These are phyloP conservation scores for Abrus precatorius DNA, from an alignment of 306 rosid species.

Conservation along the genomic window DNA sequence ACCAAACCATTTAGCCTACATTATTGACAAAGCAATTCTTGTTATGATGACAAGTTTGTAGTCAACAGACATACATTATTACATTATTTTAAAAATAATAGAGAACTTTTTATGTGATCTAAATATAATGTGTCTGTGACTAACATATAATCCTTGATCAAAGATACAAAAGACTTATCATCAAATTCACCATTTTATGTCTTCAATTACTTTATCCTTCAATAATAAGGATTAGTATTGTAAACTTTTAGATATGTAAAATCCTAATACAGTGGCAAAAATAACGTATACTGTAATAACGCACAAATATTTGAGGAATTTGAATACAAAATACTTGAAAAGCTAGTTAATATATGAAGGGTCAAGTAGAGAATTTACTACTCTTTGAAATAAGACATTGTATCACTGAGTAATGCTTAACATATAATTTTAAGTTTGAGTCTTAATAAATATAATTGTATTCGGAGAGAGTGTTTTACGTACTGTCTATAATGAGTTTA, in stretches of 20 bases:
- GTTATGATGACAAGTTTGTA: slow-evolving; percentile 1
- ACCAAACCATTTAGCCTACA: background rate
- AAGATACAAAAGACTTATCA: background rate
- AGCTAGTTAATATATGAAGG: background rate
- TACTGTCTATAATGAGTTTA: too few species aligned
- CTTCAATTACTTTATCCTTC: background rate
- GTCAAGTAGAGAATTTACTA: background rate
- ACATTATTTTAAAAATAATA: background rate
- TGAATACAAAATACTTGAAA: background rate
- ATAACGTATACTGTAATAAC: background rate
- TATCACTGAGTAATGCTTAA: too few species aligned
- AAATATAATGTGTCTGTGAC: background rate
- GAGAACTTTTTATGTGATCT: background rate
- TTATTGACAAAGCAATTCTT: slow-evolving; percentile 8
- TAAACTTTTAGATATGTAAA: background rate
- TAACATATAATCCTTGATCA: background rate
- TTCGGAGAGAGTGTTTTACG: too few species aligned
- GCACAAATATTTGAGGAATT: background rate
- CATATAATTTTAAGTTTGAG: too few species aligned
- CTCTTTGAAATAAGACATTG: background rate
- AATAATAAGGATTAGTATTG: background rate
- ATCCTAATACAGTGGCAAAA: background rate
- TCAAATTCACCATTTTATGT: background rate
- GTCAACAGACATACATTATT: slow-evolving; percentile 11
- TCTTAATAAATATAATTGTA: too few species aligned